phyloP scores from a whole-genome alignment of 306 rosid genomes.

The Gillenia trifoliata region DNA sequence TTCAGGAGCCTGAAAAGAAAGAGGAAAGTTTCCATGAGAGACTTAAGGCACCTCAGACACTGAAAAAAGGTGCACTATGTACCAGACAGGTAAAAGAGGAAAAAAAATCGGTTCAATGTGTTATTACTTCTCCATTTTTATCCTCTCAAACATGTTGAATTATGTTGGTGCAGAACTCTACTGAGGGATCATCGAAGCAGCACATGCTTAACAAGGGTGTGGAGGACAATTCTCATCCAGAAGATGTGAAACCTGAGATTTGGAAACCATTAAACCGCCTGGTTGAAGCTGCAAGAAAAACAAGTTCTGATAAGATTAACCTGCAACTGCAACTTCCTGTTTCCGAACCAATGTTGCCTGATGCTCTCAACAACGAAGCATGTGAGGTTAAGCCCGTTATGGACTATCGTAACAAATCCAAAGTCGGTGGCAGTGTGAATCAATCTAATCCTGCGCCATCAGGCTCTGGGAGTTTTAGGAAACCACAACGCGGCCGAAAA shows the following conservation, averaged over 20 bases:
- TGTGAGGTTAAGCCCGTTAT: not conserved
- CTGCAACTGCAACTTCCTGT: conserved; percentile 12
- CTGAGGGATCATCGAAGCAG: conserved; percentile 26
- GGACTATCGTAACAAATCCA: conserved; percentile 10
- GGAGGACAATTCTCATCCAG: conserved; percentile 14
- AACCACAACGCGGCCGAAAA: conserved; percentile 8
- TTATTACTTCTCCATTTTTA: not conserved
- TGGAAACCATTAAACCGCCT: conserved; percentile 23
- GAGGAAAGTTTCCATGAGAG: not conserved
- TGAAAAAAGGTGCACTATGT: conserved; percentile 4
- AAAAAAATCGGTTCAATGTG: not conserved
- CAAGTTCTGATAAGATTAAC: conserved; percentile 5
- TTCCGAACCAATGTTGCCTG: conserved; percentile 8
- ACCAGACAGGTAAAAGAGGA: conserved; percentile 28
- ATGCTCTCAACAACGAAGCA: conserved; percentile 20
- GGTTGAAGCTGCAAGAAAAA: conserved; percentile 28
- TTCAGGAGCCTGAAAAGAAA: conserved; percentile 19
- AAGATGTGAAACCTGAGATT: conserved; percentile 18
- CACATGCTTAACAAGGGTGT: conserved; percentile 8
- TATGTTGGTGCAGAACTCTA: conserved; percentile 28
- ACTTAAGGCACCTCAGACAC: conserved; percentile 9
- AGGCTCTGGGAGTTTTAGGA: conserved; percentile 12
- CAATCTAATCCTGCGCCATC: conserved; percentile 19
- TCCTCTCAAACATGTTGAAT: conserved; percentile 5
- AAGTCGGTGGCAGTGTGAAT: conserved; percentile 8